phyloP scores from a whole-genome alignment of 495 filamentous ascomycete genomes.

The Haplographium delicatum region DNA sequence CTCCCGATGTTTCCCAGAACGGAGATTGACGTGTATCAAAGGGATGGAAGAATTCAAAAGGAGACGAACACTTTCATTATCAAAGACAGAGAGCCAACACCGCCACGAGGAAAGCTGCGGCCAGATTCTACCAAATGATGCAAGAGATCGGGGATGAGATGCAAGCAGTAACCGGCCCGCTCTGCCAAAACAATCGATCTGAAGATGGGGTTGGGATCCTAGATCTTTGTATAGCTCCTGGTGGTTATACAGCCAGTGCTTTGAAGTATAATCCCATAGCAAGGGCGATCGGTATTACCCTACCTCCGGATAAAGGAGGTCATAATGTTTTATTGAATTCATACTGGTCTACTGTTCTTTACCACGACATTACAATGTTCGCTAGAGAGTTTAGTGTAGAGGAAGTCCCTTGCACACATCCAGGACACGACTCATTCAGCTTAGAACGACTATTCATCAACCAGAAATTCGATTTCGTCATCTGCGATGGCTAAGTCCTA shows the following conservation, averaged over 20 bases:
- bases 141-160: slow-evolving; percentile 28
- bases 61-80: slow-evolving; percentile 34
- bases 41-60: slow-evolving; percentile 38
- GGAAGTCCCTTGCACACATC: slow-evolving; percentile 6
- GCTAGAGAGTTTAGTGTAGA: slow-evolving; percentile 43
- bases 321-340: slow-evolving; percentile 35
- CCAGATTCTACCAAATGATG: slow-evolving; percentile 32
- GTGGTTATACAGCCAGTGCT: slow-evolving; percentile 37
- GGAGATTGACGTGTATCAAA: slow-evolving; percentile 15
- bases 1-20: no score
- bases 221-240: slow-evolving; percentile 55
- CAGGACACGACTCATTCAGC: background rate
- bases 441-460: slow-evolving; percentile 22
- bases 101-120: background rate
- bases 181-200: background rate
- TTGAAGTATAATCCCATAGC: slow-evolving; percentile 35
- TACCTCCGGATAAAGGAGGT: slow-evolving; percentile 36
- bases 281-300: slow-evolving; percentile 35
- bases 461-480: slow-evolving; percentile 44
- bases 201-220: slow-evolving; percentile 16
- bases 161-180: slow-evolving; percentile 26
- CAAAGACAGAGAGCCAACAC: slow-evolving; percentile 33
- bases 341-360: slow-evolving; percentile 17
- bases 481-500: slow-evolving; percentile 55
- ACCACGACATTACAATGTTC: slow-evolving; percentile 51